Conservation (phyloP, 805 yeast species). For the Tetrapisispora namnaoensis region DNA sequence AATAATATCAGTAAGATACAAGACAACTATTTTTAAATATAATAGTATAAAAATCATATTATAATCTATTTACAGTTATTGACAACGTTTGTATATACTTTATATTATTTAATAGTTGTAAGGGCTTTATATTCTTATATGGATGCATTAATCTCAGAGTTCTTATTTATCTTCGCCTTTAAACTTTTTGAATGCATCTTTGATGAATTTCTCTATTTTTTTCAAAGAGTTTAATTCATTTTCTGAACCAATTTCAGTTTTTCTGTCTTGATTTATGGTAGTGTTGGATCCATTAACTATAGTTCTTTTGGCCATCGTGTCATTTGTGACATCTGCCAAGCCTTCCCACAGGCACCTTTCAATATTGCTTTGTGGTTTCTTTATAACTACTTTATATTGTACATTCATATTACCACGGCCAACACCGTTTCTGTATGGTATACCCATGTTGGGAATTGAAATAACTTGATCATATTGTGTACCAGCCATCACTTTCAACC, state of each 20-base stretch:
- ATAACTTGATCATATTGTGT: constrained; percentile 68
- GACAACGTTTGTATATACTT: background rate
- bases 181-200: constrained; percentile 46
- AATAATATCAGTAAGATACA: no score
- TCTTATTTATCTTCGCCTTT: constrained; percentile 23
- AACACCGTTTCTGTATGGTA: constrained; percentile 43
- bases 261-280: background rate
- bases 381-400: constrained; percentile 56
- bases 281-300: constrained; percentile 3
- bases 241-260: constrained; percentile 14
- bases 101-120: background rate
- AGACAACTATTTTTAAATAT: no score
- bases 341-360: constrained; percentile 89
- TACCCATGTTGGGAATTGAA: constrained; percentile 78
- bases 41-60: background rate
- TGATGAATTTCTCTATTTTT: constrained; percentile 48
- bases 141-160: background rate
- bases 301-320: constrained; percentile 63
- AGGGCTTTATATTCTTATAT: background rate
- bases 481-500: constrained; percentile 74
- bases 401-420: constrained; percentile 77
- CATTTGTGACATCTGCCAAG: constrained; percentile 82
- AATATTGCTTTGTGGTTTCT: constrained; percentile 69
- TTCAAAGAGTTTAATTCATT: constrained; percentile 31
- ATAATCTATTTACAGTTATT: constrained; percentile 1